phyloP scores from a whole-genome alignment of 441 rosid genomes.

The Eruca vesicaria region DNA sequence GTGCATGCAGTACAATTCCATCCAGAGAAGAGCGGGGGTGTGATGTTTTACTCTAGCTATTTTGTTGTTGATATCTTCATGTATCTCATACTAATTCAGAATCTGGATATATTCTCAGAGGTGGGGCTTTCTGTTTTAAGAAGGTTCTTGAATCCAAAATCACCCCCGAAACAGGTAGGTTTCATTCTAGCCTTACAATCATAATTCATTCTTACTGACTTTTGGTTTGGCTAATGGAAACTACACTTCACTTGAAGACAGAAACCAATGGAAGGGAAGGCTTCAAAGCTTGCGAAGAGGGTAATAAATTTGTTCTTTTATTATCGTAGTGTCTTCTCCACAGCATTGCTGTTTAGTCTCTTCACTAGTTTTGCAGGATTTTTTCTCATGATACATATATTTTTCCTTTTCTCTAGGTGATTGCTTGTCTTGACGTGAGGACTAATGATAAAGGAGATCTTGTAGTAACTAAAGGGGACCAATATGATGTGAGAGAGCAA shows the following conservation, averaged over 20 bases:
- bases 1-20: constrained; percentile 99
- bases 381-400: not conserved
- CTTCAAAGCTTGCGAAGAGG: constrained; percentile 90
- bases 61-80: not conserved
- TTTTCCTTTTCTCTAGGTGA: constrained; percentile 56
- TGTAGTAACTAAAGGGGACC: constrained; percentile 98
- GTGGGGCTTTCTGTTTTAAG: constrained; percentile 90
- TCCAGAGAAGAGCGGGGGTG: constrained; percentile 99
- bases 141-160: constrained; percentile 71
- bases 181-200: constrained; percentile 22
- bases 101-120: constrained; percentile 52
- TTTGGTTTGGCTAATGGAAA: constrained; percentile 43
- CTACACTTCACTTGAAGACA: constrained; percentile 61
- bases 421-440: constrained; percentile 99
- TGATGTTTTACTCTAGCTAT: constrained; percentile 19
- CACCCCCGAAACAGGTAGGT: constrained; percentile 54
- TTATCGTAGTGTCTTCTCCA: constrained; percentile 5
- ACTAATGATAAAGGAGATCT: constrained; percentile 94
- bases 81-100: constrained; percentile 17
- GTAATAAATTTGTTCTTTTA: constrained; percentile 46
- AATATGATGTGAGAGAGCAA: constrained; percentile 83
- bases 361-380: not conserved
- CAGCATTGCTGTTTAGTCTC: not conserved
- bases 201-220: constrained; percentile 16
- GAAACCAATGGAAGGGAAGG: constrained; percentile 76